These are phyloP conservation scores for Penicillium macrosclerotiorum DNA, from an alignment of 495 filamentous ascomycete genomes.

Conservation along the genomic window DNA sequence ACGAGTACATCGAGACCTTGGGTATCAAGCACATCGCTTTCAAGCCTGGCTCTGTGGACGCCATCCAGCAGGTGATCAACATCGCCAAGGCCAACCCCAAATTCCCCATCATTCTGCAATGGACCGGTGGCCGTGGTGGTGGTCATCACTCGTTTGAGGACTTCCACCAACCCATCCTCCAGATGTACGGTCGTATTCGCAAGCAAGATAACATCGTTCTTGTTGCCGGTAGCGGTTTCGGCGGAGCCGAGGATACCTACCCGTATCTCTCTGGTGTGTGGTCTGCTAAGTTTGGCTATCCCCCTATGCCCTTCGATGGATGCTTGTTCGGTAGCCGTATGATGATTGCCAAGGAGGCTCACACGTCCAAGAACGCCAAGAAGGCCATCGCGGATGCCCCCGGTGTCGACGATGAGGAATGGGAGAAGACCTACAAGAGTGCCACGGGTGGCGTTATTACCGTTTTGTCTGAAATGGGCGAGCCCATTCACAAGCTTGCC, in stretches of 20 bases:
- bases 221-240: slow-evolving; percentile 50
- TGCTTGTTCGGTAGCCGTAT: slow-evolving; percentile 46
- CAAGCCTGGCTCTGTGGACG: slow-evolving; percentile 46
- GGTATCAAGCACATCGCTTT: slow-evolving; percentile 49
- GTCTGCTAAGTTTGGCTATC: slow-evolving; percentile 38
- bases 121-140: slow-evolving; percentile 51
- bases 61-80: slow-evolving; percentile 47
- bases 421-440: slow-evolving; percentile 97
- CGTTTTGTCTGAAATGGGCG: slow-evolving; percentile 98
- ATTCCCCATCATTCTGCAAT: slow-evolving; percentile 50
- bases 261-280: slow-evolving; percentile 47
- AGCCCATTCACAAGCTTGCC: slow-evolving; percentile 97
- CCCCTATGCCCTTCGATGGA: slow-evolving; percentile 51
- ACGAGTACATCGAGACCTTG: slow-evolving; percentile 45
- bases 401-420: slow-evolving; percentile 82
- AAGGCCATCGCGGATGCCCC: slow-evolving; percentile 90
- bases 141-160: slow-evolving; percentile 54
- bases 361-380: slow-evolving; percentile 91
- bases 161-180: slow-evolving; percentile 47
- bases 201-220: slow-evolving; percentile 46
- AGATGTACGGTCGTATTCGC: slow-evolving; percentile 44
- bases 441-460: slow-evolving; percentile 91
- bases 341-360: slow-evolving; percentile 67
- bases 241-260: slow-evolving; percentile 44
- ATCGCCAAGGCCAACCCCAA: slow-evolving; percentile 45